Percentiles rank a stretch among this genome's conserved stretches.
These are phyloP conservation scores for Knoxia roxburghii DNA, from an alignment of 257 asterid species.

Conservation along the genomic window DNA sequence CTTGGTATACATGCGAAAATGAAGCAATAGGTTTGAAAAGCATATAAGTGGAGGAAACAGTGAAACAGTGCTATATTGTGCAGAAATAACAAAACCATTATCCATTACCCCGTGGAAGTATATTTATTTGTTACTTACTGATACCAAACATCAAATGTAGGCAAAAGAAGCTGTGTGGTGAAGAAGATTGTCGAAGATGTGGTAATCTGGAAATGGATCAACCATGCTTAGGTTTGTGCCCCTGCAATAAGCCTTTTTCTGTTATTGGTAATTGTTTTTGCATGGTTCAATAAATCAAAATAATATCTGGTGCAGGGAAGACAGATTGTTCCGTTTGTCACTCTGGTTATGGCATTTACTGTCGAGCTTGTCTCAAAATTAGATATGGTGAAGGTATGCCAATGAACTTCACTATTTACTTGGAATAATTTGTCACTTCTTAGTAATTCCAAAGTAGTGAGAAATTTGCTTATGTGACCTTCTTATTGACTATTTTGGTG, in stretches of 20 bases:
- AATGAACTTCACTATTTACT: background rate
- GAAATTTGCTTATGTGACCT: background rate
- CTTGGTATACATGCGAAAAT: background rate
- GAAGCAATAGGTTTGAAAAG: background rate
- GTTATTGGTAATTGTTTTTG: background rate
- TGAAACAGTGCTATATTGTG: background rate
- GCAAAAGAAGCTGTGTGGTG: constrained; percentile 86
- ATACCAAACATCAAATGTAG: constrained; percentile 29
- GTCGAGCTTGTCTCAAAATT: constrained; percentile 78
- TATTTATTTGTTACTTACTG: background rate
- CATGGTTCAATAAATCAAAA: background rate
- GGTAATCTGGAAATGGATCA: constrained; percentile 55
- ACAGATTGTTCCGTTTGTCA: constrained; percentile 80
- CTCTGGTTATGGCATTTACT: constrained; percentile 61
- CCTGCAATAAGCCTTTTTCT: background rate
- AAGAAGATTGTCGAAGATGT: constrained; percentile 80
- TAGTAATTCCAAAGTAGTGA: background rate
- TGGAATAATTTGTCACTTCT: background rate
- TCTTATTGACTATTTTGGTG: background rate
- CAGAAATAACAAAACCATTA: background rate
- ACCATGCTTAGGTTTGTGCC: constrained; percentile 62
- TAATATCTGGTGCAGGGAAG: constrained; percentile 50
- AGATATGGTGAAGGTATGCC: constrained; percentile 87
- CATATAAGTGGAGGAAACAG: background rate
- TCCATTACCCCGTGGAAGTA: background rate